Evolutionary conservation across 768 basidiomycete species (phyloP), one percentile per base, ranked within the genome.

Genomic region (Tricholomella constricta): DNA sequence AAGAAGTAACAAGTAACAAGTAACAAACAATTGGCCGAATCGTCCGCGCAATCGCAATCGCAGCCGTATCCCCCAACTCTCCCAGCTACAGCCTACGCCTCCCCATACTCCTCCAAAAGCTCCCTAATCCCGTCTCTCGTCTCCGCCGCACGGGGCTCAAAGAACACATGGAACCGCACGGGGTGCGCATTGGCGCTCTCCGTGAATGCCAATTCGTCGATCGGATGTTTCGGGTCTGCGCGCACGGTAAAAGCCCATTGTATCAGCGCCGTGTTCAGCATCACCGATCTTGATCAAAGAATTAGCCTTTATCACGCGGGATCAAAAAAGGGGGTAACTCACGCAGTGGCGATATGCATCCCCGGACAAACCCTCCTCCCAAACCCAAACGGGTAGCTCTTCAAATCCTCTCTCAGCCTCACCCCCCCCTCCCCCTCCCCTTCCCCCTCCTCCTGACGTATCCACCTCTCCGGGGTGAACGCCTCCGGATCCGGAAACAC

Each of bases 361-460:
- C 86, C 86, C 0, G 85, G 85, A 54, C 86, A 89, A 5, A 86
- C 74, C n/a, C 85, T 81, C 17, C 81, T 65, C 12, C 83, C 84
- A 48, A 83, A 84, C 1, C 84, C 83, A 48, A 83, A 86, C 22
- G 77, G 69, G 47, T 76, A 83, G 25, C 74, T 70, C 59, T 75
- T 80, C 35, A 83, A 59, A 50, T 83, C 82, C 10, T 82, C 78
- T n/a, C 75, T 71, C 15, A 85, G 48, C 23, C 63, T 70, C 0
- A n/a, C n/a, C n/a, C n/a, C n/a, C n/a, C n/a, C n/a, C n/a, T n/a
- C n/a, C n/a, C n/a, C n/a, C n/a, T n/a, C n/a, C n/a, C n/a, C n/a
- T n/a, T n/a, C n/a, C n/a, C n/a, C n/a, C n/a, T 78, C 78, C 7
- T 76, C 68, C 14, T 65, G 58, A 9, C 65, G 70, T 22, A 85